A percentile compares a stretch with the other conserved stretches of the same genome.
Conservation (phyloP, 257 asterid genomes). For the Forsythia viridissima region DNA sequence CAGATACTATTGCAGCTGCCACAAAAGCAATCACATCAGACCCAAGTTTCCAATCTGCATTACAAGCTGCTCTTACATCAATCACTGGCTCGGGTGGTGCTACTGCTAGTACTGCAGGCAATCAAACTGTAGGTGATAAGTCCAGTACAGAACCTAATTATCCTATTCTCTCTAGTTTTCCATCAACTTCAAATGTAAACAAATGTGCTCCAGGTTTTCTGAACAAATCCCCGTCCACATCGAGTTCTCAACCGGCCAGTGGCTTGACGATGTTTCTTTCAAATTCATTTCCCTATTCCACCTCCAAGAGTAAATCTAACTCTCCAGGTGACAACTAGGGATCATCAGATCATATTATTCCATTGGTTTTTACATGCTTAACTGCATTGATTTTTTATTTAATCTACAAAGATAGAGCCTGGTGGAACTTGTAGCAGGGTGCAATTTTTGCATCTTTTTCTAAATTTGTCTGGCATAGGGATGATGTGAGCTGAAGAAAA, state of each 20-base stretch:
- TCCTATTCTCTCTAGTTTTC: conserved; percentile 60
- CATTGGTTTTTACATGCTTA: background rate
- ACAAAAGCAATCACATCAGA: conserved; percentile 85
- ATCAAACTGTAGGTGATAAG: conserved; percentile 35
- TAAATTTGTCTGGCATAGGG: too few relatives aligned
- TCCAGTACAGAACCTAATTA: conserved; percentile 35
- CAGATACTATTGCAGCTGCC: conserved; percentile 87
- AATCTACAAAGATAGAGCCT: conserved; percentile 1
- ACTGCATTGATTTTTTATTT: conserved; percentile 1
- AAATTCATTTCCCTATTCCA: conserved; percentile 40
- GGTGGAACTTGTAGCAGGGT: background rate
- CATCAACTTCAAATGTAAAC: conserved; percentile 49
- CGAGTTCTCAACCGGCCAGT: conserved; percentile 32
- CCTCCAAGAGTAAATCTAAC: conserved; percentile 43
- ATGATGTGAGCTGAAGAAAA: conserved; percentile 43
- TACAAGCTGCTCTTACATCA: conserved; percentile 82
- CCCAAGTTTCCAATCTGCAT: conserved; percentile 82
- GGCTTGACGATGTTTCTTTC: conserved; percentile 40
- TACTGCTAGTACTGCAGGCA: conserved; percentile 12
- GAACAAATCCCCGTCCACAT: conserved; percentile 33
- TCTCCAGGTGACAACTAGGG: conserved; percentile 43
- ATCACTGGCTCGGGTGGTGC: conserved; percentile 48
- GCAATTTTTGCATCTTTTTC: too few relatives aligned
- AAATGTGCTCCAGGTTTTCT: conserved; percentile 39
- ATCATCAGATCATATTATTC: conserved; percentile 21